A percentile compares a stretch with the other conserved stretches of the same genome.
These are phyloP conservation scores for Sideroxylon spinosum DNA, from an alignment of 179 eudicot genomes.

Conservation along the genomic window DNA sequence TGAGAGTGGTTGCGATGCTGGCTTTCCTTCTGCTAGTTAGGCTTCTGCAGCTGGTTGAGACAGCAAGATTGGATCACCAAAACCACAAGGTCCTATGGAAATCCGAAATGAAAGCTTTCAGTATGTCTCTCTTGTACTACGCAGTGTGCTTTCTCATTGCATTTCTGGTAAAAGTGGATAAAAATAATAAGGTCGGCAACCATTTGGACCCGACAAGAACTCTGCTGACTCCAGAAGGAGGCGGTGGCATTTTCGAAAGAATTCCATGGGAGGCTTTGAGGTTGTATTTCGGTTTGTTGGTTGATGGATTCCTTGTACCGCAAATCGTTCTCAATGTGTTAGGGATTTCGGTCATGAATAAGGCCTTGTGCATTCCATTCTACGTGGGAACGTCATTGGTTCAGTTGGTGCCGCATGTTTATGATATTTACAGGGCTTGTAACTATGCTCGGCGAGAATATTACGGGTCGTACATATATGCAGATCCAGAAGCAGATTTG, in stretches of 20 bases:
- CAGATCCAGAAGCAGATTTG: constrained; percentile 55
- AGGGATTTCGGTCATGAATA: constrained; percentile 30
- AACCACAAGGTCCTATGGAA: constrained; percentile 28
- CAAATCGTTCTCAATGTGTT: constrained; percentile 62
- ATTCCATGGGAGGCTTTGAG: constrained; percentile 40
- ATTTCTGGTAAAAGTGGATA: constrained; percentile 34
- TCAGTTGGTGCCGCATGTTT: constrained; percentile 61
- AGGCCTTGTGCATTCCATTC: constrained; percentile 42
- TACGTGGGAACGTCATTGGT: constrained; percentile 58
- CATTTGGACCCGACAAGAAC: background rate
- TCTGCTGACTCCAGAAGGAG: too few relatives aligned
- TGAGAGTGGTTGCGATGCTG: constrained; percentile 57
- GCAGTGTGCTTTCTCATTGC: constrained; percentile 37
- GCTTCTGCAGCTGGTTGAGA: constrained; percentile 57
- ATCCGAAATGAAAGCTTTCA: constrained; percentile 42
- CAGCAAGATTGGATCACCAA: constrained; percentile 30
- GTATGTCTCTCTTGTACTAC: constrained; percentile 37
- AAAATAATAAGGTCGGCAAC: constrained; percentile 9
- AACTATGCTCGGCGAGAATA: constrained; percentile 21
- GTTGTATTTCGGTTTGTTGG: constrained; percentile 53
- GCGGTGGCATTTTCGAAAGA: too few relatives aligned
- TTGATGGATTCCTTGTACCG: constrained; percentile 65
- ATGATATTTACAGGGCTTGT: constrained; percentile 51
- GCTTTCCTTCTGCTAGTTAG: constrained; percentile 59
- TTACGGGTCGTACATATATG: constrained; percentile 40